Conservation (phyloP, 257 asterid species). For the Penstemon davidsonii region DNA sequence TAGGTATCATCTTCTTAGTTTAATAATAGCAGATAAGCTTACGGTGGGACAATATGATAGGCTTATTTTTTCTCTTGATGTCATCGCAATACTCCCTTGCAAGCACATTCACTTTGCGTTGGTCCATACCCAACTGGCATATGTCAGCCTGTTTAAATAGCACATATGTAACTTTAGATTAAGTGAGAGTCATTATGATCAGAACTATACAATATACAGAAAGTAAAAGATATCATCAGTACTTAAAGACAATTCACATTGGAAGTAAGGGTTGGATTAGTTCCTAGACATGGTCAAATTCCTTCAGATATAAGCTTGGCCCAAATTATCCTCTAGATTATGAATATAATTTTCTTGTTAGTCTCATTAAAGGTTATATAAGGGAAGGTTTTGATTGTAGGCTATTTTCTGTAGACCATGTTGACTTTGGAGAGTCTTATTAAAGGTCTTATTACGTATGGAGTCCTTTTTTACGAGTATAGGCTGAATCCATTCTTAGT, state of each 20-base stretch:
- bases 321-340: neutral
- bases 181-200: neutral
- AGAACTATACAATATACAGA: conserved; percentile 10
- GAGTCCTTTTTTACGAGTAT: too few species aligned
- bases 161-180: conserved; percentile 4
- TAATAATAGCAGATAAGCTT: conserved; percentile 26
- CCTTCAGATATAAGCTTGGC: neutral
- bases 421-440: too few species aligned
- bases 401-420: neutral
- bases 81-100: conserved; percentile 91
- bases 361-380: neutral
- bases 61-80: conserved; percentile 79
- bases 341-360: neutral
- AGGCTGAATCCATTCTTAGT: too few species aligned
- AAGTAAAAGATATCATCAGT: conserved; percentile 2
- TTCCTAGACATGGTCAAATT: neutral
- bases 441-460: too few species aligned
- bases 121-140: conserved; percentile 92
- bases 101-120: conserved; percentile 80
- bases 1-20: conserved; percentile 10
- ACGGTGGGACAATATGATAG: conserved; percentile 83
- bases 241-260: conserved; percentile 1
- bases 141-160: conserved; percentile 67
- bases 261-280: neutral
- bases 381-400: neutral